These are phyloP conservation scores for Prunus dulcis DNA, from an alignment of 306 rosid species.

Conservation along the genomic window DNA sequence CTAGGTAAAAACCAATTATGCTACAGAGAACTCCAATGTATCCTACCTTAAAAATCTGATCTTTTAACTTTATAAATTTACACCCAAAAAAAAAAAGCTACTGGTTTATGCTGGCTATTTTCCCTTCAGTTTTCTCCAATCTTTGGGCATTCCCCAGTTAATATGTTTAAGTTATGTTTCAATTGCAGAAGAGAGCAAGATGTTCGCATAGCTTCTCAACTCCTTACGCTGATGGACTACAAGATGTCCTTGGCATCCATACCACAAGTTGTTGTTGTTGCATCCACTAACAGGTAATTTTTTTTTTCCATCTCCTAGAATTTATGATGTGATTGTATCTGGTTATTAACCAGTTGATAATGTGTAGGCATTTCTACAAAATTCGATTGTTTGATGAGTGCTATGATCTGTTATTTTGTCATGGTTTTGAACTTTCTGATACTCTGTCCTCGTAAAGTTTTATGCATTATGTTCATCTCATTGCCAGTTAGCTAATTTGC, in stretches of 20 bases:
- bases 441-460: neutral
- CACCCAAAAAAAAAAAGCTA: too few species aligned
- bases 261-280: constrained; percentile 75
- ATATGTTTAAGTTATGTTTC: constrained; percentile 14
- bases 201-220: constrained; percentile 76
- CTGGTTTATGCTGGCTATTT: neutral
- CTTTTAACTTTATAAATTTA: neutral
- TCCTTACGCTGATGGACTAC: constrained; percentile 68
- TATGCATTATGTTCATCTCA: neutral
- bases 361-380: neutral
- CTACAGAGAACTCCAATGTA: neutral
- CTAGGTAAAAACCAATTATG: constrained; percentile 44
- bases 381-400: neutral
- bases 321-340: neutral
- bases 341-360: neutral
- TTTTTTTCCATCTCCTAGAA: neutral
- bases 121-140: neutral
- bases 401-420: neutral
- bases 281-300: constrained; percentile 82
- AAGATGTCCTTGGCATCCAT: constrained; percentile 42
- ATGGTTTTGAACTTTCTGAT: neutral
- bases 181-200: constrained; percentile 75
- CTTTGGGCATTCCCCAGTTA: neutral
- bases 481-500: neutral
- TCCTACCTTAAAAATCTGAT: neutral